Evolutionary conservation across 163 green algal species (phyloP), one percentile per base, ranked within the genome.

Genomic region (Chlorella variabilis): DNA sequence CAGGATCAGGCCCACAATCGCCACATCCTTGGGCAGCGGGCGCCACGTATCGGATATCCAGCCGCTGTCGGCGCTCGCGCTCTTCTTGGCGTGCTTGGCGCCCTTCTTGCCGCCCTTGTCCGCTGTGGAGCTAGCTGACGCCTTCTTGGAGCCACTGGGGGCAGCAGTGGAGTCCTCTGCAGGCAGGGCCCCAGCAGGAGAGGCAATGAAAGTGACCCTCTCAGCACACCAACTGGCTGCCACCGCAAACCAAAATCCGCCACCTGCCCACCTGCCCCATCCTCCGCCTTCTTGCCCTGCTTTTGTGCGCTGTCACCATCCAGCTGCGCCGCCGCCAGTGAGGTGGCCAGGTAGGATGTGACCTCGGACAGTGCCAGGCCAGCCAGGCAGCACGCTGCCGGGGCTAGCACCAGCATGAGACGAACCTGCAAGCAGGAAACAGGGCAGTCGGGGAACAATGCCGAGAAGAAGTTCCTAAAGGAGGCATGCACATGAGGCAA

Each of bases 321-420:
- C 54, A 23, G 71, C 51, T 69, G 71, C 54, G 71, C 71, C n/a
- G 54, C 54, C 31, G 38, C 62, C 27, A 95, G 48, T 41, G 84
- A 91, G 36, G 51, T 54, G 21, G 68, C 85, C 27, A 96, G 66
- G n/a, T 89, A 88, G 51, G 79, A 51, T 25, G 98, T 85, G 36
- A 94, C 79, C 75, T 96, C 74, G 4, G 88, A 91, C 31, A 94
- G 76, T 34, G 91, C 95, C 18, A 98, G 88, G 33, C 90, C 94
- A 0, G 89, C 87, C 41, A 98, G 91, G 89, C 95, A 98, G 89
- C 93, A 97, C 31, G 93, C 91, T 1, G 94, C 94, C 31, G 95
- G 95, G 11, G 95, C 94, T 75, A 98, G 89, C 76, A 98, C 94
- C 73, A 98, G 89, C 95, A 98, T 98, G 15, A 98, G 93, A 56